Evolutionary conservation across 768 basidiomycete genomes (phyloP).

Genomic region (Leccinum incarnatum): DNA sequence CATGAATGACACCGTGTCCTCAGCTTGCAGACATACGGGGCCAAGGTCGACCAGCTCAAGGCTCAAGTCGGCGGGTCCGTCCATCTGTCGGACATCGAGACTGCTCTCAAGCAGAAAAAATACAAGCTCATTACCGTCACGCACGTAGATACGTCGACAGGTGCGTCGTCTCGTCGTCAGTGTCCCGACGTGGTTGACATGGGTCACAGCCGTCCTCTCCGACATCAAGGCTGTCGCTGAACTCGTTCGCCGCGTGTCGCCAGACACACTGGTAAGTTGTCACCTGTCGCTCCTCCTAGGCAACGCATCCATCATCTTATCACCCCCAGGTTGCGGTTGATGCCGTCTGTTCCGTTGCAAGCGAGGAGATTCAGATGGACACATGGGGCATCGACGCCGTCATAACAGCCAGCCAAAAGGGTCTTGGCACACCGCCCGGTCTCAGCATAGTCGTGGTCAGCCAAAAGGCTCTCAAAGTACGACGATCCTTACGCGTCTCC

Average conservation of each 20-base stretch:
- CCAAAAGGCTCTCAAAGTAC: conserved; percentile 69
- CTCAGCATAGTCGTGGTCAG: conserved; percentile 84
- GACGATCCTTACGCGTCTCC: not conserved
- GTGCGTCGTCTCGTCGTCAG: conserved; percentile 27
- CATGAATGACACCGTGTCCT: not conserved
- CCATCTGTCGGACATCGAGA: conserved; percentile 53
- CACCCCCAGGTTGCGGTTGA: conserved; percentile 69
- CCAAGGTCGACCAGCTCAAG: conserved; percentile 77
- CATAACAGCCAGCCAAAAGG: conserved; percentile 85
- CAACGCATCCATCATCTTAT: not conserved
- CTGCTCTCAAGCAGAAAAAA: conserved; percentile 70
- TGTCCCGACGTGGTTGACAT: not conserved
- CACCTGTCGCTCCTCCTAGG: not conserved
- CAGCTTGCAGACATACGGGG: conserved; percentile 86
- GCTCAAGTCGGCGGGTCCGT: conserved; percentile 83
- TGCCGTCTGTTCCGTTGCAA: conserved; percentile 95
- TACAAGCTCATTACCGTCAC: conserved; percentile 93
- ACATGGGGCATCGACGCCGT: conserved; percentile 92
- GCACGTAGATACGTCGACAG: conserved; percentile 92
- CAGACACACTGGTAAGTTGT: conserved; percentile 70
- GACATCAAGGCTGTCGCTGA: conserved; percentile 74
- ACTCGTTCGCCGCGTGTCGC: conserved; percentile 71
- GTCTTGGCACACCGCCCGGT: conserved; percentile 90
- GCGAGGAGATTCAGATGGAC: conserved; percentile 93
- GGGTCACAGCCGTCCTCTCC: conserved; percentile 70